Percentiles rank a stretch among this genome's conserved stretches.
Conservation (phyloP, 495 filamentous ascomycete genomes). For the Penicillium coprophilum region DNA sequence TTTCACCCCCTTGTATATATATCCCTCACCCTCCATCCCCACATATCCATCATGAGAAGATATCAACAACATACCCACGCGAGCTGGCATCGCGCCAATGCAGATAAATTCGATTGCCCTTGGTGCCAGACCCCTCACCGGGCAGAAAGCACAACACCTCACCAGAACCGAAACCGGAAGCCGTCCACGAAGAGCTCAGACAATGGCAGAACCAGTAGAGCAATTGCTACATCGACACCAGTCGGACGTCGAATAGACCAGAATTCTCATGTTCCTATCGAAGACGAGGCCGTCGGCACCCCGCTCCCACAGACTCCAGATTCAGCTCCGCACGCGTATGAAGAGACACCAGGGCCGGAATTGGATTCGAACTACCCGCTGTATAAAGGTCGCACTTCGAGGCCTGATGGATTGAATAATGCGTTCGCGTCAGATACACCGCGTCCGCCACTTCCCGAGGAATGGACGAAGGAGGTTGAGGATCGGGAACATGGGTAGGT, state of each 20-base stretch:
- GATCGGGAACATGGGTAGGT: neutral
- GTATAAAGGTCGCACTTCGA: neutral
- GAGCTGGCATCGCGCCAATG: conserved; percentile 13
- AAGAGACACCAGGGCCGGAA: neutral
- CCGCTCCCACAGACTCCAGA: conserved; percentile 1
- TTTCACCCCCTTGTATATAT: neutral
- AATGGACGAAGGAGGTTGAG: conserved; percentile 4
- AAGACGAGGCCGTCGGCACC: neutral
- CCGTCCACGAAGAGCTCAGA: neutral
- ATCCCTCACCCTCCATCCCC: neutral
- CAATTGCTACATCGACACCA: neutral
- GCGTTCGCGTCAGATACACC: neutral
- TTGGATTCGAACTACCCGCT: neutral
- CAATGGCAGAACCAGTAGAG: neutral
- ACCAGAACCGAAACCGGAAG: neutral
- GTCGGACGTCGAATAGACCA: neutral
- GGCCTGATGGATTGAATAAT: neutral
- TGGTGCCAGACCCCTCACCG: conserved; percentile 5
- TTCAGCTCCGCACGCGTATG: neutral
- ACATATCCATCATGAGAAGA: conserved; percentile 5
- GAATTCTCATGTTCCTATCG: neutral
- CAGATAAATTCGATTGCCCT: conserved; percentile 5
- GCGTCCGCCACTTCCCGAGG: conserved; percentile 7
- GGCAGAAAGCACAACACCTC: neutral
- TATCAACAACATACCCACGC: conserved; percentile 11